These are phyloP conservation scores for Puccinellia tenuiflora DNA, from an alignment of 176 grass and related monocot genomes.

Conservation along the genomic window DNA sequence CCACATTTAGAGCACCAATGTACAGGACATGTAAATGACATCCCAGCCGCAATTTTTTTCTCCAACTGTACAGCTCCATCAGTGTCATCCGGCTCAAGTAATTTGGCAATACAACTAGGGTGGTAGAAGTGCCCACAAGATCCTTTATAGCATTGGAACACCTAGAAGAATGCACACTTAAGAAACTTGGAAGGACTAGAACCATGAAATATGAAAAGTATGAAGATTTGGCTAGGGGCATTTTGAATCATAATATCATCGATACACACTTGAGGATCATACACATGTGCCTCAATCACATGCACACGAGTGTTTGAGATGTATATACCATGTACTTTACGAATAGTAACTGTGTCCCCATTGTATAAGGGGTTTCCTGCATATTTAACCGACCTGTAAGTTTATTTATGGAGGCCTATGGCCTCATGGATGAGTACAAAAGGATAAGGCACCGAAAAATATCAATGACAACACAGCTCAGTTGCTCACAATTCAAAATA, in stretches of 20 bases:
- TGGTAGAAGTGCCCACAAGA: conserved; percentile 88
- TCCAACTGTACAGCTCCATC: conserved; percentile 34
- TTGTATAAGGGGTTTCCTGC: background rate
- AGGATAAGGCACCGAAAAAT: background rate
- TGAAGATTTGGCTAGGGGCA: background rate
- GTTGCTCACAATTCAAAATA: conserved; percentile 6
- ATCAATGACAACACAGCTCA: background rate
- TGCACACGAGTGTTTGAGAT: background rate
- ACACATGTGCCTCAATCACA: background rate
- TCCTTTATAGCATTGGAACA: conserved; percentile 67
- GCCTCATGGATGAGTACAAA: background rate
- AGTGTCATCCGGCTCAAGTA: conserved; percentile 44
- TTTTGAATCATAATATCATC: background rate
- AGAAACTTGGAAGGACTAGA: background rate
- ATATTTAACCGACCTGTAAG: background rate
- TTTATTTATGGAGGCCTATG: background rate
- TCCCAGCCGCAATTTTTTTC: conserved; percentile 47
- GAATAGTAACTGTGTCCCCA: background rate
- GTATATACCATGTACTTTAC: background rate
- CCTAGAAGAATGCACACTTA: conserved; percentile 32
- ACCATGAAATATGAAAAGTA: background rate
- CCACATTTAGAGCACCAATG: conserved; percentile 64
- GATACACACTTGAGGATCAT: background rate
- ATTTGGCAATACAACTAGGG: conserved; percentile 57
- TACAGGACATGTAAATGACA: conserved; percentile 63